Base-by-base conservation (phyloP, 2,329 filamentous ascomycete species). In the Elsinoe batatas region DNA sequence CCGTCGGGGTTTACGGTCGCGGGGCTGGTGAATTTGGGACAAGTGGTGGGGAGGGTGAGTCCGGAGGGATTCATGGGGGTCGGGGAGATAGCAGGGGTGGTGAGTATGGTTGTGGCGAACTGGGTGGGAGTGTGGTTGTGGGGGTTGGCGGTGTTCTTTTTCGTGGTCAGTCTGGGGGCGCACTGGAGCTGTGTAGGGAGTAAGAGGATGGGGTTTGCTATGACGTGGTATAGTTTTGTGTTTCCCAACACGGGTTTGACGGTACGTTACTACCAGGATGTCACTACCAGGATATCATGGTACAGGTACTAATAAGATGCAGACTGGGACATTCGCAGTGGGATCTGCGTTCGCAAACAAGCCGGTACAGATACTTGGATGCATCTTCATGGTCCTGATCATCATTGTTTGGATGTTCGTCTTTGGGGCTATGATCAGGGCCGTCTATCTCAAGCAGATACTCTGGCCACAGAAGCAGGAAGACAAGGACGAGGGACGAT, bases 191-290 rank as follows among this genome's bases (percentile, higher is more conserved):
- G 85, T 51, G 74, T 83, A 17, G 73, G 76, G 0, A 72, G 78
- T 10, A 76, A 78, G 36, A 79, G 76, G 55, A 81, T 90, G 73
- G 78, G 82, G 3, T 93, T 91, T 64, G 84, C 86, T 15, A 91
- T 93, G 86, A 88, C 84, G 1, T 94, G 87, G 83, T 93, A 85
- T 70, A 87, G 82, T 3, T 91, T 91, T 68, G 78, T 91, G 4
- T 91, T 91, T 64, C 87, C 87, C 1, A 89, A 91, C 62, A 91
- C 87, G 0, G 86, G 56, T 5, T 18, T 60, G 35, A 59, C 56
- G 13, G 60, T 61, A 47, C 56, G 61, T 55, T 8, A 44, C 22
- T 26, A 15, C 15, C 15, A 22, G 18, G n/a, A n/a, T n/a, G n/a
- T n/a, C n/a, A n/a, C n/a, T n/a, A n/a, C n/a, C n/a, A n/a, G n/a